A percentile compares a stretch with the other conserved stretches of the same genome.
These are phyloP conservation scores for Curvularia spicifera DNA, from an alignment of 2,329 filamentous ascomycete genomes.

Conservation along the genomic window DNA sequence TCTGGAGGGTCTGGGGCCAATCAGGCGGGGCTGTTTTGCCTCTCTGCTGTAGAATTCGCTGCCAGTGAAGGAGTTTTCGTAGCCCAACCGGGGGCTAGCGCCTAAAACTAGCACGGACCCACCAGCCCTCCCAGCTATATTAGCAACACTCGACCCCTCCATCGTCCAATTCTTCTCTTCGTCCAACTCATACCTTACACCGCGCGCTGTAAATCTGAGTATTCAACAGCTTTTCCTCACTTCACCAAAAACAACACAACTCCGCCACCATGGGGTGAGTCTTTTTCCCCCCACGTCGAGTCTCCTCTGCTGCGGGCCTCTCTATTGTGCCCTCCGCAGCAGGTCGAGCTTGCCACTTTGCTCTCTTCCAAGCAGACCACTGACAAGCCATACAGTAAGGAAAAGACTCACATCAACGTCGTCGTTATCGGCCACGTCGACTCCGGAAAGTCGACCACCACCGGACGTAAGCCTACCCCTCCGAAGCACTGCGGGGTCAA, in stretches of 20 bases:
- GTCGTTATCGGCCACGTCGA: conserved; percentile 99
- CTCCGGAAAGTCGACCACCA: conserved; percentile 98
- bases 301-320: not conserved
- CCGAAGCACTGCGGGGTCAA: conserved; percentile 38
- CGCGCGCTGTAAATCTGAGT: conserved; percentile 23
- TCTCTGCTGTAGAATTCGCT: conserved; percentile 17
- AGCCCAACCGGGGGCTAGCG: conserved; percentile 24
- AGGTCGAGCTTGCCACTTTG: conserved; percentile 2
- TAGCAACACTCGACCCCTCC: conserved; percentile 18
- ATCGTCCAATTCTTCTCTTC: conserved; percentile 18
- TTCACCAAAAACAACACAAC: conserved; percentile 40
- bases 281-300: conserved; percentile 24
- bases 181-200: conserved; percentile 24
- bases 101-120: conserved; percentile 15
- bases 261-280: conserved; percentile 69
- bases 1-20: conserved; percentile 17
- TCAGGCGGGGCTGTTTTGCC: conserved; percentile 18
- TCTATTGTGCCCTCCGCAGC: conserved; percentile 2
- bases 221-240: conserved; percentile 42
- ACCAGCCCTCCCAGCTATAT: conserved; percentile 19
- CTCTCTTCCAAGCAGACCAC: conserved; percentile 21
- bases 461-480: conserved; percentile 67
- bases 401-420: conserved; percentile 92
- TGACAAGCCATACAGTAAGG: conserved; percentile 71
- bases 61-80: conserved; percentile 25